Percentiles rank a stretch among this genome's conserved stretches.
phyloP scores from a whole-genome alignment of 352 stramenopile genomes.

The Pythium apleroticum region DNA sequence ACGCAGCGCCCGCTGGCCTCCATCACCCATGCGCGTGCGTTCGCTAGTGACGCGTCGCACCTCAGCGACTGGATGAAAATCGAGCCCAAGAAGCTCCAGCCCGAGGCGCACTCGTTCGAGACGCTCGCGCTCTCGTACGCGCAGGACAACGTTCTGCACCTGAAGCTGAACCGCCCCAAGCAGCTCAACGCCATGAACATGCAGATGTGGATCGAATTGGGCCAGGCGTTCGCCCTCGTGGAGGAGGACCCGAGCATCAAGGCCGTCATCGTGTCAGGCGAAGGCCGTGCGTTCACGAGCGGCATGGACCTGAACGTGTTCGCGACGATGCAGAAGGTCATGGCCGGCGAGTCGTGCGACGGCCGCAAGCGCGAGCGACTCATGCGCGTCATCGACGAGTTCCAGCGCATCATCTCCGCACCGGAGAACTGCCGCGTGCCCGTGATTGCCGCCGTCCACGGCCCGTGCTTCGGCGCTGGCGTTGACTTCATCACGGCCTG shows the following conservation, averaged over 20 bases:
- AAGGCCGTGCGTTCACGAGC: slow-evolving; percentile 81
- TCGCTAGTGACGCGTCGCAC: slow-evolving; percentile 46
- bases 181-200: slow-evolving; percentile 90
- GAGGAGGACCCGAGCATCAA: slow-evolving; percentile 67
- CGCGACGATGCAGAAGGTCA: slow-evolving; percentile 66
- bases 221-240: slow-evolving; percentile 63
- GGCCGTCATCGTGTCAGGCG: slow-evolving; percentile 74
- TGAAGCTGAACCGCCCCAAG: slow-evolving; percentile 83
- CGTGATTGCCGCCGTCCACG: slow-evolving; percentile 82
- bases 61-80: slow-evolving; percentile 59
- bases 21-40: slow-evolving; percentile 11
- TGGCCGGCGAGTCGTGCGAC: slow-evolving; percentile 61
- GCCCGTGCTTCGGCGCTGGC: slow-evolving; percentile 79
- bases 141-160: slow-evolving; percentile 58
- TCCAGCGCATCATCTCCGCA: slow-evolving; percentile 84
- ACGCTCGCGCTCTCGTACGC: slow-evolving; percentile 48
- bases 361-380: slow-evolving; percentile 80
- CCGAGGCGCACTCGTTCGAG: slow-evolving; percentile 45
- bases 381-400: slow-evolving; percentile 74
- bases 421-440: slow-evolving; percentile 84
- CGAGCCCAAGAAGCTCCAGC: slow-evolving; percentile 37
- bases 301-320: slow-evolving; percentile 91
- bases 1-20: background rate
- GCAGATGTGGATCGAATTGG: slow-evolving; percentile 87
- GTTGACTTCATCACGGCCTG: slow-evolving; percentile 89